phyloP scores from a whole-genome alignment of 768 basidiomycete genomes.

The Hortiboletus campestris region DNA sequence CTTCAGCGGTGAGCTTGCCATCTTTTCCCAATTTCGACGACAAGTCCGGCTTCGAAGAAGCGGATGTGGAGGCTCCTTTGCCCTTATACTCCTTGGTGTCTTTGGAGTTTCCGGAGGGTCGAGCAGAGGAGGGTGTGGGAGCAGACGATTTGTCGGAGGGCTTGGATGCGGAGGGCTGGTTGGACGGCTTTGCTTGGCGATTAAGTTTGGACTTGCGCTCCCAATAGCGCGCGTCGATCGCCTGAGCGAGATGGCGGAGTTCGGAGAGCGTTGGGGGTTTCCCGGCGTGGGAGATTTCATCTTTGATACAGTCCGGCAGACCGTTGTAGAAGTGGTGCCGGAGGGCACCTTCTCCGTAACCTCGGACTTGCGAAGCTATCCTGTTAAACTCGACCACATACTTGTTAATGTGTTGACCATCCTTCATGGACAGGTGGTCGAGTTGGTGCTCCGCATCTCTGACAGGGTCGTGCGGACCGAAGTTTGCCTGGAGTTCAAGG shows the following conservation, averaged over 20 bases:
- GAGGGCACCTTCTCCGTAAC: not conserved
- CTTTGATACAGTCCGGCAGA: not conserved
- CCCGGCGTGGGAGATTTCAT: not conserved
- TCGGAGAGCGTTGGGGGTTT: not conserved
- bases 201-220: not conserved
- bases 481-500: not conserved
- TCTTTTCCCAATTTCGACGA: no score
- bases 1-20: no score
- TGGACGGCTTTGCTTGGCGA: not conserved
- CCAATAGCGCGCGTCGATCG: not conserved
- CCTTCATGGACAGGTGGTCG: no score
- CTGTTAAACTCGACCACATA: slow-evolving; percentile 2
- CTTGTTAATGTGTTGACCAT: no score
- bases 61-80: no score
- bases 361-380: not conserved
- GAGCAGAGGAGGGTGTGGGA: no score
- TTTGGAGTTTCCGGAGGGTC: no score
- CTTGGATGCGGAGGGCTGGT: not conserved
- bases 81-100: no score
- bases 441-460: no score
- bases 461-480: not conserved
- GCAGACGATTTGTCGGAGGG: not conserved
- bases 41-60: no score
- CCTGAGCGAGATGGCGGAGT: not conserved
- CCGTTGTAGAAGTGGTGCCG: slow-evolving; percentile 8